These are phyloP conservation scores for Salix viminalis DNA, from an alignment of 345 rosid genomes.

Conservation along the genomic window DNA sequence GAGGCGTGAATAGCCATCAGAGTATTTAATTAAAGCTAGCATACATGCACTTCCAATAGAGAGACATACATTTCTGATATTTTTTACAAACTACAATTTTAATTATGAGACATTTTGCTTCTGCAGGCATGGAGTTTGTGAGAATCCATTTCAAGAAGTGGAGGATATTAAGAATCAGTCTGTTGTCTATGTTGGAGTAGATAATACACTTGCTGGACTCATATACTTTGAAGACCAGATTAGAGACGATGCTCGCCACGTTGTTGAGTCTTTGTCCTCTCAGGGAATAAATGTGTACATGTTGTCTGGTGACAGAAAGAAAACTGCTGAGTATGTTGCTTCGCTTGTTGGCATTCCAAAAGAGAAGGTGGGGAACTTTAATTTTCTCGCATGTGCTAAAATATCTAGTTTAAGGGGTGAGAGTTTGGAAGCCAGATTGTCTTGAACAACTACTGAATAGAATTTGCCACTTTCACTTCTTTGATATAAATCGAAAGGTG, in stretches of 20 bases:
- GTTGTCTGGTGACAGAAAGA: slow-evolving; percentile 91
- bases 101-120: slow-evolving; percentile 1
- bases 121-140: slow-evolving; percentile 70
- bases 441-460: neutral
- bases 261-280: slow-evolving; percentile 57
- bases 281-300: slow-evolving; percentile 77
- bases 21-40: neutral
- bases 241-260: slow-evolving; percentile 82
- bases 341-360: slow-evolving; percentile 80
- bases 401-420: neutral
- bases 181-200: slow-evolving; percentile 76
- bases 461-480: neutral
- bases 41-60: neutral
- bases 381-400: neutral
- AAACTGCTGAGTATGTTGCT: slow-evolving; percentile 79
- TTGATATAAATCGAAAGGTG: neutral
- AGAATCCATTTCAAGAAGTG: slow-evolving; percentile 37
- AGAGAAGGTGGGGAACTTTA: slow-evolving; percentile 50
- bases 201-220: slow-evolving; percentile 66
- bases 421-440: neutral
- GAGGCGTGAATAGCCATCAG: neutral
- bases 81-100: neutral
- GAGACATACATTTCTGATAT: neutral
- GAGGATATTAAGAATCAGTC: slow-evolving; percentile 62
- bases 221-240: slow-evolving; percentile 82